A percentile compares a stretch with the other conserved stretches of the same genome.
These are phyloP conservation scores for Podila horticola DNA, from an alignment of 192 early-diverging fungal genomes.

Conservation along the genomic window DNA sequence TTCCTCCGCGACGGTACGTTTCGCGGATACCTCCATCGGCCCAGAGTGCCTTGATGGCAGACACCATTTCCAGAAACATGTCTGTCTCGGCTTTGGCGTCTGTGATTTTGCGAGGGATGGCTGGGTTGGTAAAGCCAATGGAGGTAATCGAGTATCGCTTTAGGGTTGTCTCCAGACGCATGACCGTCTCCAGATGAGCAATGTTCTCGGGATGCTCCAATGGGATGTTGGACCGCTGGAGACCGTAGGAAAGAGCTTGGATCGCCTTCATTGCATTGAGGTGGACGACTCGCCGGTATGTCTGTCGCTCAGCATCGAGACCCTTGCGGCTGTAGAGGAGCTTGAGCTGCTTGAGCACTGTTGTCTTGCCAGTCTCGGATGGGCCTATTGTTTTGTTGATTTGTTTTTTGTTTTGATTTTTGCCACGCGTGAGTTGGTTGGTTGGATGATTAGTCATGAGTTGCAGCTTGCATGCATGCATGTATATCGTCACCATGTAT, in stretches of 20 bases:
- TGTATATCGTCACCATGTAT: neutral
- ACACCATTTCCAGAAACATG: slow-evolving; percentile 36
- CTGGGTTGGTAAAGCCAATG: slow-evolving; percentile 29
- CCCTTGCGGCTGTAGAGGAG: slow-evolving; percentile 38
- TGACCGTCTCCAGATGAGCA: slow-evolving; percentile 39
- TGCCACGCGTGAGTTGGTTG: neutral
- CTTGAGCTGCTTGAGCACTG: slow-evolving; percentile 48
- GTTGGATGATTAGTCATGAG: neutral
- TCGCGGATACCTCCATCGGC: slow-evolving; percentile 45
- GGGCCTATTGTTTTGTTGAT: slow-evolving; percentile 50
- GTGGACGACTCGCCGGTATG: slow-evolving; percentile 43
- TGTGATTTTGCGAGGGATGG: slow-evolving; percentile 25
- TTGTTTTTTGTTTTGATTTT: neutral
- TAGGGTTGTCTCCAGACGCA: slow-evolving; percentile 25
- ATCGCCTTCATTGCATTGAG: slow-evolving; percentile 52
- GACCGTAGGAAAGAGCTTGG: slow-evolving; percentile 40
- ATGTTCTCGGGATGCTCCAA: slow-evolving; percentile 33
- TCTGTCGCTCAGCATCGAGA: slow-evolving; percentile 42
- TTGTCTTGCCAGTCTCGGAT: slow-evolving; percentile 69
- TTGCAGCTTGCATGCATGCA: slow-evolving; percentile 1
- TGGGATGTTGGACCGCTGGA: slow-evolving; percentile 31
- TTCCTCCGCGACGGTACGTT: slow-evolving; percentile 35
- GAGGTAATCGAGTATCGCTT: slow-evolving; percentile 46
- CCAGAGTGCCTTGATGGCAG: slow-evolving; percentile 53
- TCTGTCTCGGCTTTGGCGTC: slow-evolving; percentile 28